Evolutionary conservation across 495 filamentous ascomycete species (phyloP).

Genomic region (Terfezia claveryi): DNA sequence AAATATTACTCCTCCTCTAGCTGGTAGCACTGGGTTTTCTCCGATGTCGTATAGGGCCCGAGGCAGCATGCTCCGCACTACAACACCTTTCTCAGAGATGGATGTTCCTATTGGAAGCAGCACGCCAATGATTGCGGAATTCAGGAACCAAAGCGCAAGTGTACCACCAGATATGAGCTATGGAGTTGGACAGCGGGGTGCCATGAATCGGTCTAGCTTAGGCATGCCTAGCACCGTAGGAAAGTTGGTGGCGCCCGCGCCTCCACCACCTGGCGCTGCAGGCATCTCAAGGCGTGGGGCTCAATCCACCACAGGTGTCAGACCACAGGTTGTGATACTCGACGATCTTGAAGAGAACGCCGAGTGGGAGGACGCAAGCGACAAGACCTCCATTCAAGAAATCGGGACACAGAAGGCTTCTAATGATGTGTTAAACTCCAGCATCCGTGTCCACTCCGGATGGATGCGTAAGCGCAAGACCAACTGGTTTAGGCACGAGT

Average conservation of each 20-base stretch:
- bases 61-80: constrained; percentile 13
- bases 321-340: constrained; percentile 17
- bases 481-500: constrained; percentile 72
- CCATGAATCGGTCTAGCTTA: constrained; percentile 33
- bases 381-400: constrained; percentile 1
- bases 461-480: constrained; percentile 93
- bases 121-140: constrained; percentile 42
- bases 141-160: constrained; percentile 57
- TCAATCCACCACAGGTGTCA: constrained; percentile 17
- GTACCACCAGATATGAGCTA: constrained; percentile 84
- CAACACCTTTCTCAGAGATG: constrained; percentile 66
- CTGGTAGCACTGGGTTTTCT: constrained; percentile 2
- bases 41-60: constrained; percentile 10
- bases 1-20: neutral
- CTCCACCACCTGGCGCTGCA: constrained; percentile 12
- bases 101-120: constrained; percentile 63
- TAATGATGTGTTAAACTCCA: constrained; percentile 7
- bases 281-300: constrained; percentile 8
- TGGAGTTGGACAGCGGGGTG: constrained; percentile 22
- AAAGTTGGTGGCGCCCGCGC: constrained; percentile 17
- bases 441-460: constrained; percentile 40
- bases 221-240: constrained; percentile 32
- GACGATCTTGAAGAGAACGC: constrained; percentile 19
- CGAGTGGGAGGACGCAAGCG: constrained; percentile 12
- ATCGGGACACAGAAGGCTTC: neutral